phyloP scores from a whole-genome alignment of 306 rosid genomes.

The Dalbergia cochinchinensis region DNA sequence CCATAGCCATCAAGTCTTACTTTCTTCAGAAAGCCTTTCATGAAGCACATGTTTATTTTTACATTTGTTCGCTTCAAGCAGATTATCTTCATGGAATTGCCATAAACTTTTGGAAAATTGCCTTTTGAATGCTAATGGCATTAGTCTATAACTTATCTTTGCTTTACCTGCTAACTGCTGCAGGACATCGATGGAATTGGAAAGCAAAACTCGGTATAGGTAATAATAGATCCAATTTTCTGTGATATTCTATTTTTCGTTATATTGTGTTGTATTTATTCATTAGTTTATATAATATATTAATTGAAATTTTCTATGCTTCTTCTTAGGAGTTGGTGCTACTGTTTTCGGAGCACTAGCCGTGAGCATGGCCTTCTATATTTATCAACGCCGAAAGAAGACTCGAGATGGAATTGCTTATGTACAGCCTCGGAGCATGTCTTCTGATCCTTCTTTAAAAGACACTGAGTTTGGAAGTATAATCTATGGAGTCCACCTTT shows the following conservation, averaged over 20 bases:
- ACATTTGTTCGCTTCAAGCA: neutral
- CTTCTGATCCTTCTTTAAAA: slow-evolving; percentile 39
- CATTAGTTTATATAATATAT: neutral
- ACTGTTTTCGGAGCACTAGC: slow-evolving; percentile 1
- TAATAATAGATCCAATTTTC: slow-evolving; percentile 51
- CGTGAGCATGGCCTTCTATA: neutral
- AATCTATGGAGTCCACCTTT: no score
- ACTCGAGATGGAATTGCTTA: slow-evolving; percentile 43
- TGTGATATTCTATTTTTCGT: neutral
- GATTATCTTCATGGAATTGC: slow-evolving; percentile 12
- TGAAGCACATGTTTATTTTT: neutral
- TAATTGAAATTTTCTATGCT: slow-evolving; percentile 12
- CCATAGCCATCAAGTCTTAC: neutral
- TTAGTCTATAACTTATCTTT: slow-evolving; percentile 16
- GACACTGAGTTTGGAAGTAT: no score
- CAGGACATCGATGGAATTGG: neutral
- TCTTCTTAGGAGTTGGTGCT: slow-evolving; percentile 44
- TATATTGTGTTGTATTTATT: neutral
- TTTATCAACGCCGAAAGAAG: slow-evolving; percentile 43
- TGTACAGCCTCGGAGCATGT: slow-evolving; percentile 50
- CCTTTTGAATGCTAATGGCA: neutral
- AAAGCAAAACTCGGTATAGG: slow-evolving; percentile 40
- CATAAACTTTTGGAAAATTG: neutral
- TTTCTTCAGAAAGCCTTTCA: slow-evolving; percentile 26
- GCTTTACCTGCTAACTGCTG: slow-evolving; percentile 24